Conservation (phyloP, 1,284 basidiomycete species). For the Ustilago sp. region DNA sequence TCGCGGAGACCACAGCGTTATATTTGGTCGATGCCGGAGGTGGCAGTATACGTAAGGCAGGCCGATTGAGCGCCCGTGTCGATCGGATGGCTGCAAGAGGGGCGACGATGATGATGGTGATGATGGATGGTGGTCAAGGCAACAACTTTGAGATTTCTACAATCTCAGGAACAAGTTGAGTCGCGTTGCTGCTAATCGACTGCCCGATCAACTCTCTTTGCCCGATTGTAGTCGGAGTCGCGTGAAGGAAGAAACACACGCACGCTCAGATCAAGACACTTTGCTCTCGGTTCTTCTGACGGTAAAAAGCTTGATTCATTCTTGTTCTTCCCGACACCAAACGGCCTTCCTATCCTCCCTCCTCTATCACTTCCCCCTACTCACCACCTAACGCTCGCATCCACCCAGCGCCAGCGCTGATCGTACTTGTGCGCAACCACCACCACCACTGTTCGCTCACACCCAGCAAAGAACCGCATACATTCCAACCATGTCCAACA, state of each 20-base stretch:
- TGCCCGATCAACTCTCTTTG: not conserved
- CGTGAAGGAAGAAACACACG: not conserved
- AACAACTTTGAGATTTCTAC: slow-evolving; percentile 1
- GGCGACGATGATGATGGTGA: not conserved
- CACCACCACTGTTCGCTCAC: not conserved
- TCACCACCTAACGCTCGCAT: not conserved
- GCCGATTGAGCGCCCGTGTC: not conserved
- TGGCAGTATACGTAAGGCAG: no score
- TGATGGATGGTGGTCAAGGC: slow-evolving; percentile 5
- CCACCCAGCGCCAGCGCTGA: not conserved
- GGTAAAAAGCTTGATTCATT: slow-evolving; percentile 1
- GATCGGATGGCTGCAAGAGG: not conserved
- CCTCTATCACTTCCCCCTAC: not conserved
- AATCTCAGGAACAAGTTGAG: not conserved
- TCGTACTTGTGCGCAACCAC: not conserved
- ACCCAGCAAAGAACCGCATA: not conserved
- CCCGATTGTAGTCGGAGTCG: not conserved
- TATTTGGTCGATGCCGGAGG: no score
- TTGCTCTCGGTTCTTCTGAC: not conserved
- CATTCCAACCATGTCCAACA: not conserved
- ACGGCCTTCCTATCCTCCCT: not conserved
- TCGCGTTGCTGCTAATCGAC: not conserved
- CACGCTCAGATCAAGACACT: not conserved
- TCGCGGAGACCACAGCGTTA: no score
- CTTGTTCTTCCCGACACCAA: not conserved